phyloP scores from a whole-genome alignment of 306 rosid species.

The Quercus aquifolioides region DNA sequence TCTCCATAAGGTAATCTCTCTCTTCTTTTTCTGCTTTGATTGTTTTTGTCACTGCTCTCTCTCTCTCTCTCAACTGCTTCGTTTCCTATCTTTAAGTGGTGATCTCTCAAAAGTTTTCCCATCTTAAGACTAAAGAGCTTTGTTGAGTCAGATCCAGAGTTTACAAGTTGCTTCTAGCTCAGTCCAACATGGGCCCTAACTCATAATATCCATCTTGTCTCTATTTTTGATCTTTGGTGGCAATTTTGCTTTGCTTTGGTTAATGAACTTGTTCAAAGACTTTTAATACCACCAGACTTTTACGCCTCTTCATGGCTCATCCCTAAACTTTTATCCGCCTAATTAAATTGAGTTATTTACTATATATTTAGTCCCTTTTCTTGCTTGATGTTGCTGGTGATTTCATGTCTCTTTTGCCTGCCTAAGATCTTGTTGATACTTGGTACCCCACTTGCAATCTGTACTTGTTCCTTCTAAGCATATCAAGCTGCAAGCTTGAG shows the following conservation, averaged over 20 bases:
- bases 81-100: not conserved
- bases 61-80: not conserved
- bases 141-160: conserved; percentile 35
- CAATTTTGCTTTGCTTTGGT: conserved; percentile 22
- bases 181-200: conserved; percentile 35
- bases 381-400: conserved; percentile 22
- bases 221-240: conserved; percentile 26
- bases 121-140: conserved; percentile 10
- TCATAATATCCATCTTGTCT: conserved; percentile 29
- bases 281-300: conserved; percentile 17
- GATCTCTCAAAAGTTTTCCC: conserved; percentile 17
- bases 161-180: conserved; percentile 28
- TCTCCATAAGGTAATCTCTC: conserved; percentile 49
- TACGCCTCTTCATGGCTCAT: conserved; percentile 8
- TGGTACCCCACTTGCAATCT: not conserved
- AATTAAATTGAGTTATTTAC: not conserved
- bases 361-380: not conserved
- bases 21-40: not conserved
- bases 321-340: not conserved
- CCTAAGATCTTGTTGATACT: not conserved
- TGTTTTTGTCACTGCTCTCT: not conserved
- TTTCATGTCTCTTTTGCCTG: conserved; percentile 32
- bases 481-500: conserved; percentile 1
- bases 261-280: conserved; percentile 19
- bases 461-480: not conserved